Evolutionary conservation across 768 basidiomycete species (phyloP), one percentile per base, ranked within the genome.

Genomic region (Leccinum truebloodii): DNA sequence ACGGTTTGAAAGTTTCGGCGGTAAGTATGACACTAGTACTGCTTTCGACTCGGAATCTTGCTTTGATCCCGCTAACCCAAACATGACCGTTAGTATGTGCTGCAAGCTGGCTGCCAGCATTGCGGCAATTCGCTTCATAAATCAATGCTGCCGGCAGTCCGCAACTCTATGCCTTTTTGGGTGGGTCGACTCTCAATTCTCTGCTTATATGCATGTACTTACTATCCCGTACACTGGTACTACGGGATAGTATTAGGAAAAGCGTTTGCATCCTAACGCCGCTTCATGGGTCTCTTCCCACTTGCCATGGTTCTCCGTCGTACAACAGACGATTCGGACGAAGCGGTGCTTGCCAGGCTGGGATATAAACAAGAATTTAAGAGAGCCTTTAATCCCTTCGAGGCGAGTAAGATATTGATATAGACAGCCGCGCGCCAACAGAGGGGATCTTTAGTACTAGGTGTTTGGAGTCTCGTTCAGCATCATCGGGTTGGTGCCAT

Each of bases 381-480:
- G 54, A 65, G 74, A 22, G 73, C 67, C 16, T 75, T 75, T 34
- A 68, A 65, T 26, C 66, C 71, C 7, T 51, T 74, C 18, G 73
- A 74, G 55, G 73, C 67, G 52, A 54, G 60, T 54, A 10, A 2
- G 6, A 13, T 48, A 26, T 4, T 20, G 22, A 37, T 26, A 14
- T 9, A 24, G 24, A n/a, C 26, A 1, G 28, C 14, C 12, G 10
- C 1, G n/a, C 39, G 6, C 24, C 44, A 30, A 22, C 24, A 24
- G n/a, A 37, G 5, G 24, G 18, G 10, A 18, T 10, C 2, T 67
- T 66, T 37, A 24, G 73, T 28, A 28, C 28, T 65, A 89, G 84
- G 83, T 87, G 8, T 88, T 89, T 60, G 87, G 88, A 1, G 77
- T 89, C 22, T 83, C 83, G 0, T 89, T 89, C 70, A 86, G 84